These are phyloP conservation scores for Termitomyces sp. DNA, from an alignment of 768 basidiomycete species.

Conservation along the genomic window DNA sequence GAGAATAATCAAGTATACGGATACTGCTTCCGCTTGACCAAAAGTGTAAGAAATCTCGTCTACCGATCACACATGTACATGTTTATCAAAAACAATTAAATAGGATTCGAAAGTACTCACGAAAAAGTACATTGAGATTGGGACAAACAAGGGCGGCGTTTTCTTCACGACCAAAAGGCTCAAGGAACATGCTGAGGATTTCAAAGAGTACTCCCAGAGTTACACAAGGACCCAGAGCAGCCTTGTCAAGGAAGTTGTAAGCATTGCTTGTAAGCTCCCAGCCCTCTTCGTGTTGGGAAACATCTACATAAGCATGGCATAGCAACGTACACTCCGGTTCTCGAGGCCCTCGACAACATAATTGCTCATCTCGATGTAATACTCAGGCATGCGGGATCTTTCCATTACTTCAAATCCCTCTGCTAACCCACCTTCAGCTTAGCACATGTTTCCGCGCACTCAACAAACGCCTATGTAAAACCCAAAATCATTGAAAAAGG, in stretches of 20 bases:
- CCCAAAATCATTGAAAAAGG: constrained; percentile 78
- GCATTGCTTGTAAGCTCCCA: constrained; percentile 72
- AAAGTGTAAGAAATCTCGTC: constrained; percentile 56
- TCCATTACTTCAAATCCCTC: background rate
- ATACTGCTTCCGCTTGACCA: constrained; percentile 90
- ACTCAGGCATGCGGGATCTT: constrained; percentile 52
- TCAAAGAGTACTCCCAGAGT: constrained; percentile 54
- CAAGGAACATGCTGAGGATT: constrained; percentile 68
- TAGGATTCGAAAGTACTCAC: constrained; percentile 78
- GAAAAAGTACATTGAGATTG: constrained; percentile 76
- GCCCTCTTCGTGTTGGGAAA: background rate
- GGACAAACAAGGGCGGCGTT: constrained; percentile 79
- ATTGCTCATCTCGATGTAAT: constrained; percentile 92
- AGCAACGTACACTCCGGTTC: constrained; percentile 90
- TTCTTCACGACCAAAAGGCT: constrained; percentile 82
- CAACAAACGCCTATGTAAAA: constrained; percentile 85
- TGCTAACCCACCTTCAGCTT: constrained; percentile 49
- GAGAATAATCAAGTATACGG: constrained; percentile 89
- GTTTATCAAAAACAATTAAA: background rate
- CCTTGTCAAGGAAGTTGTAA: constrained; percentile 89
- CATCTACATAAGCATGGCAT: constrained; percentile 20
- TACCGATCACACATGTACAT: constrained; percentile 2
- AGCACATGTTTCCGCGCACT: constrained; percentile 85
- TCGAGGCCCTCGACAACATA: constrained; percentile 78
- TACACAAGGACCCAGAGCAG: constrained; percentile 76